Percentiles rank a stretch among this genome's conserved stretches.
Conservation (phyloP, 164 flowering plant species). For the Nymphaea thermarum region DNA sequence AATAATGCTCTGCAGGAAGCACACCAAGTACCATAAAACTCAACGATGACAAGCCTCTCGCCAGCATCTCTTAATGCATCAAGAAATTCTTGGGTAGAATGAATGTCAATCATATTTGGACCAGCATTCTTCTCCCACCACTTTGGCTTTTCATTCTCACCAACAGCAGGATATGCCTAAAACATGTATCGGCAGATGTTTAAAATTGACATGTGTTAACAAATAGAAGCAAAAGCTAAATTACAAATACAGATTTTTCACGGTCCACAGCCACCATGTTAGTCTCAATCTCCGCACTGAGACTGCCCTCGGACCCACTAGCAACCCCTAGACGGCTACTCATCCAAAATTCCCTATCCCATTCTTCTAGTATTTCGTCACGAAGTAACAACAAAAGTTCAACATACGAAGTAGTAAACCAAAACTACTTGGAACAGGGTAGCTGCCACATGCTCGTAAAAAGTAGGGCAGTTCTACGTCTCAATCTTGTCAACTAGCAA, state of each 20-base stretch:
- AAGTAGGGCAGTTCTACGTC: not conserved
- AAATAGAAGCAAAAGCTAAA: too few species aligned
- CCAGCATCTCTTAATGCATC: constrained; percentile 80
- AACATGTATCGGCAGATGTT: not conserved
- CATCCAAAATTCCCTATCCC: too few species aligned
- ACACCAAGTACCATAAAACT: constrained; percentile 98
- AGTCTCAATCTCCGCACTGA: too few species aligned
- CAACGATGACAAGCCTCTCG: constrained; percentile 83
- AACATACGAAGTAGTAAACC: too few species aligned
- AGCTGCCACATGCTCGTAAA: not conserved
- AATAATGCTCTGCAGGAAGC: constrained; percentile 92
- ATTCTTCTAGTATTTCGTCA: too few species aligned
- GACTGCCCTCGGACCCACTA: too few species aligned
- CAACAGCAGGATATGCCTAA: constrained; percentile 59
- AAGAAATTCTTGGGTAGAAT: constrained; percentile 86
- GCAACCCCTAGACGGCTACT: too few species aligned
- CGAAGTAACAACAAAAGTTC: not conserved
- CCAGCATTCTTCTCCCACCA: constrained; percentile 96
- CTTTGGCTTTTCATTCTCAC: constrained; percentile 74
- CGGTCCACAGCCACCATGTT: too few species aligned
- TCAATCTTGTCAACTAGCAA: not conserved
- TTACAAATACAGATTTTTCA: too few species aligned
- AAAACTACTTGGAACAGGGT: not conserved
- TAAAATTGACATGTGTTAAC: too few species aligned
- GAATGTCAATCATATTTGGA: constrained; percentile 89